Base-by-base conservation (phyloP, 768 basidiomycete species). In the Russula abietina region DNA sequence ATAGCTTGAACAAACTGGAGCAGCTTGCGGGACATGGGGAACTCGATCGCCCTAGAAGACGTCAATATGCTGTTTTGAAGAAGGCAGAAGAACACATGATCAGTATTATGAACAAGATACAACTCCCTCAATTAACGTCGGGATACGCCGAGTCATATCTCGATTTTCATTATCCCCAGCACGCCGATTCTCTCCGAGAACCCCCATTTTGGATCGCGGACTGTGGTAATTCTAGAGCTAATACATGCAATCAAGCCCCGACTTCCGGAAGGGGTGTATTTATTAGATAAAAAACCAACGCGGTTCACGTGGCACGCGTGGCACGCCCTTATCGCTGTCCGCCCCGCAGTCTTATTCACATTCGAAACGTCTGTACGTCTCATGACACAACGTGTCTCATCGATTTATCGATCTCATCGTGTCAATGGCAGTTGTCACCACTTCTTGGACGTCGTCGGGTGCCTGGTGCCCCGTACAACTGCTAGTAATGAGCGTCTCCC, bases 141-240 rank as follows among this genome's bases (percentile, higher is more conserved):
- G 55, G 59, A 30, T 73, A 80, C 38, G 72, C 86, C 19, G 63
- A 71, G 30, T 65, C 72, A 9, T 79, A 81, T 66, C 71, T 89
- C 3, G 61, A 71, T n/a, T 4, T 70, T 2, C 75, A 76, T 11
- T 75, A 83, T 62, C 80, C 83, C 0, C n/a, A n/a, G n/a, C n/a
- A n/a, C n/a, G n/a, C n/a, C n/a, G n/a, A n/a, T n/a, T n/a, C n/a
- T n/a, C n/a, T n/a, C n/a, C n/a, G n/a, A n/a, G n/a, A n/a, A n/a
- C n/a, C n/a, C n/a, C n/a, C n/a, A n/a, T n/a, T n/a, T n/a, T n/a
- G n/a, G n/a, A n/a, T n/a, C n/a, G n/a, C n/a, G n/a, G n/a, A 83
- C 83, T 83, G 83, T 85, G 83, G 83, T 83, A 85, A 84, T 84
- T 84, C 82, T 83, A 84, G 82, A 84, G 83, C 84, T 83, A 82